phyloP scores from a whole-genome alignment of 2,329 filamentous ascomycete species.

The Raffaelea arxii region DNA sequence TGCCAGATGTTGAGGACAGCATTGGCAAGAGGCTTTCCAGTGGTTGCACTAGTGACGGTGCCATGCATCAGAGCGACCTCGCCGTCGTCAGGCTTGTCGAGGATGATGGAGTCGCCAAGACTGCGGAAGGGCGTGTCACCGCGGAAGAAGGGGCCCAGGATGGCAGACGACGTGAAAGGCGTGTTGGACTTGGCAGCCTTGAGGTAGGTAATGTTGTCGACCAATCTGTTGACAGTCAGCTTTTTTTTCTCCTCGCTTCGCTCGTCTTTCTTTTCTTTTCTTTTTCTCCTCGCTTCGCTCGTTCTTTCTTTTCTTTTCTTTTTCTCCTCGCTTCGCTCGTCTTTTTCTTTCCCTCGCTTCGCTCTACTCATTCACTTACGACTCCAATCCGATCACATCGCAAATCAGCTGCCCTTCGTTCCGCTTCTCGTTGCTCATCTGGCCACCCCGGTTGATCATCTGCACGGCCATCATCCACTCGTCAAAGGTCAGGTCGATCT shows the following conservation, averaged over 20 bases:
- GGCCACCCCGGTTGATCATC: constrained; percentile 55
- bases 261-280: too few relatives aligned
- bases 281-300: too few relatives aligned
- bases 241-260: too few relatives aligned
- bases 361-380: too few relatives aligned
- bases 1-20: constrained; percentile 56
- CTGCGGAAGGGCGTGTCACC: constrained; percentile 47
- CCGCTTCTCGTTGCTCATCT: constrained; percentile 50
- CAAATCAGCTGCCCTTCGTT: constrained; percentile 61
- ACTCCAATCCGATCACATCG: constrained; percentile 59
- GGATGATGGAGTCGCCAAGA: constrained; percentile 48
- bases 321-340: too few relatives aligned
- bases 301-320: too few relatives aligned
- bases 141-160: constrained; percentile 63
- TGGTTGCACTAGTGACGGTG: constrained; percentile 44
- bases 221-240: constrained; percentile 27
- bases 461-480: constrained; percentile 57
- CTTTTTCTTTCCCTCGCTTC: too few relatives aligned
- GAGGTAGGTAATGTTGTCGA: constrained; percentile 54
- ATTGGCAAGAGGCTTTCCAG: constrained; percentile 42
- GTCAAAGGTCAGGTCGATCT: constrained; percentile 53
- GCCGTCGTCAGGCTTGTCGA: constrained; percentile 13
- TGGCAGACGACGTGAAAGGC: constrained; percentile 48
- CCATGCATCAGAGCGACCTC: constrained; percentile 34
- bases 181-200: constrained; percentile 36